Evolutionary conservation across 1,284 basidiomycete species (phyloP), one percentile per base, ranked within the genome.

Genomic region (Sanghuangporus baumii): DNA sequence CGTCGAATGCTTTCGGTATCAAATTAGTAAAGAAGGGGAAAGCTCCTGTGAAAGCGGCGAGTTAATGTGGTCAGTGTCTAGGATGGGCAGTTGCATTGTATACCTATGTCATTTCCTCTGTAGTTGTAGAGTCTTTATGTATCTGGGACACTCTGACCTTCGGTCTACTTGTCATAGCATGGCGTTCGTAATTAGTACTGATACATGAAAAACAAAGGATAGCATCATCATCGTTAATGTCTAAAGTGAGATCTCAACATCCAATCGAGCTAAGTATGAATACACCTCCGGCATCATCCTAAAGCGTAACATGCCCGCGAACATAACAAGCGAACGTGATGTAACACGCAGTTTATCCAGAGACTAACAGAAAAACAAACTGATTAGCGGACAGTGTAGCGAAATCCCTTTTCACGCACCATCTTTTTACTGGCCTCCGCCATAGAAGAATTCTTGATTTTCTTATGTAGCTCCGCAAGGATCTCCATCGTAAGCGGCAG

Each of bases 401-500:
- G 60, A 61, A 23, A 40, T 26, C 64, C 55, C 41, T 20, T 52
- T 57, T 48, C 20, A 20, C 85, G 65, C 65, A 91, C 91, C 80
- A 86, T 83, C 69, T 93, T 89, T 66, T 88, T 79, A 2, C 84
- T 86, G 23, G 82, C 80, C 68, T 94, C 93, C 14, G 88, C 83
- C 59, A 85, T 86, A 48, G 82, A 78, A 31, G 88, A 87, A n/a
- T 81, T 76, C 75, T 96, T 96, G 62, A 88, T 78, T 66, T 84
- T 84, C 66, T 88, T 87, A 68, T 94, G 89, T 8, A 94, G 82
- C 23, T 83, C 85, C 66, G 91, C 90, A 34, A 99, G 84, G 31
- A 89, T 87, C 71, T 95, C 93, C 96, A 98, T 99, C n/a, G 92
- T 91, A 60, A 96, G 84, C 34, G 94, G 85, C 43, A 98, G 82